Evolutionary conservation across 371 early-diverging fungal species (phyloP).

Genomic region (Mucor irregularis): DNA sequence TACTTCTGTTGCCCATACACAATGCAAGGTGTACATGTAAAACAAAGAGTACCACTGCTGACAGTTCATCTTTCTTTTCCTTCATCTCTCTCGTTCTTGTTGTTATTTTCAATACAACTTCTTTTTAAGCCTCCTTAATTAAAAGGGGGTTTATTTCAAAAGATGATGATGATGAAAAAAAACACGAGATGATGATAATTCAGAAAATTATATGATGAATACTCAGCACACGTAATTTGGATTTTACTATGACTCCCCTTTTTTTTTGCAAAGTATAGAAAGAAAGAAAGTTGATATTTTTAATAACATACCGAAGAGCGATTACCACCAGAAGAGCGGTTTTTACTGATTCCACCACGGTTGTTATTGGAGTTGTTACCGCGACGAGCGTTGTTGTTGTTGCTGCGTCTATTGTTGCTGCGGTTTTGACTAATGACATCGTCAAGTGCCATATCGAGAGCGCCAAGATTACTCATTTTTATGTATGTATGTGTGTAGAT

Average conservation of each 20-base stretch:
- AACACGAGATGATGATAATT: background rate
- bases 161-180: too few relatives aligned
- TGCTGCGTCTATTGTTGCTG: constrained; percentile 15
- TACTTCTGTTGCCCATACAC: too few relatives aligned
- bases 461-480: constrained; percentile 32
- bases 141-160: too few relatives aligned
- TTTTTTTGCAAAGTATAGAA: constrained; percentile 4
- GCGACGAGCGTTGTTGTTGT: constrained; percentile 18
- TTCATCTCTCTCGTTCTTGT: too few relatives aligned
- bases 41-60: too few relatives aligned
- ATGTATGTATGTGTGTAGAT: too few relatives aligned
- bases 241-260: background rate
- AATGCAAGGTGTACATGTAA: too few relatives aligned
- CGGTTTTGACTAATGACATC: constrained; percentile 49
- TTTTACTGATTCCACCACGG: constrained; percentile 26
- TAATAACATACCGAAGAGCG: constrained; percentile 42
- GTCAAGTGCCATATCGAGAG: constrained; percentile 58
- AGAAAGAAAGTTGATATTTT: constrained; percentile 6
- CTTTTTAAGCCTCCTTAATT: too few relatives aligned
- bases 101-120: too few relatives aligned
- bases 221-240: background rate
- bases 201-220: too few relatives aligned
- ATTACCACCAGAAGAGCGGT: constrained; percentile 26
- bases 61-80: too few relatives aligned
- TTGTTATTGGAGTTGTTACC: constrained; percentile 7